Evolutionary conservation across 345 rosid genomes (phyloP).

Genomic region (Eucalyptus cloeziana): DNA sequence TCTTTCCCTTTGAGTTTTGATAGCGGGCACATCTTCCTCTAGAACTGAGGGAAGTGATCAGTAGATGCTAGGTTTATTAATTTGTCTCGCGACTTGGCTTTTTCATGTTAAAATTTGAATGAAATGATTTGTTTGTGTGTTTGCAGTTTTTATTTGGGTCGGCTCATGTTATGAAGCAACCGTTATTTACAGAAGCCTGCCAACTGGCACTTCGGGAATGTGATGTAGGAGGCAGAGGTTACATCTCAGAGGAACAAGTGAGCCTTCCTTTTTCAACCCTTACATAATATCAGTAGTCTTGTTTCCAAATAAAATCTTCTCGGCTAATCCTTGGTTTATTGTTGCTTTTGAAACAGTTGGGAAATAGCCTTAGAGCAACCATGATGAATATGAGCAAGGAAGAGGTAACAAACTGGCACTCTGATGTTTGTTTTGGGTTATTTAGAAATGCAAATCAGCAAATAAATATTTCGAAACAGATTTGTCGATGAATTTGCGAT

Average conservation of each 20-base stretch:
- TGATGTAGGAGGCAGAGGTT: constrained; percentile 27
- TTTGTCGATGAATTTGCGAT: neutral
- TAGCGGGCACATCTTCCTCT: neutral
- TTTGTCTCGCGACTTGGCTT: neutral
- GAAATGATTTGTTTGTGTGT: neutral
- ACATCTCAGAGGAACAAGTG: constrained; percentile 56
- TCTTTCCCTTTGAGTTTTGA: neutral
- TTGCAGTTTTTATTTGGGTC: constrained; percentile 82
- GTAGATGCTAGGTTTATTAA: neutral
- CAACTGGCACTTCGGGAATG: constrained; percentile 59
- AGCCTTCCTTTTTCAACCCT: neutral
- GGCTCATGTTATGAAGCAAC: constrained; percentile 57
- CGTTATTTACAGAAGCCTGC: constrained; percentile 55
- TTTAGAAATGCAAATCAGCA: neutral
- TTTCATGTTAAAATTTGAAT: neutral
- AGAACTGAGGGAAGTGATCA: neutral
- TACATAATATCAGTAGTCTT: neutral
- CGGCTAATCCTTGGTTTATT: neutral
- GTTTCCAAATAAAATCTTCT: neutral
- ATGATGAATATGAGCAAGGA: constrained; percentile 37
- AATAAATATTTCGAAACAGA: neutral
- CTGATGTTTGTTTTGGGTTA: neutral
- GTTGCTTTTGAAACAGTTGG: neutral
- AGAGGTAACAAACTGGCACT: constrained; percentile 30
- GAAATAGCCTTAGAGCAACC: neutral